A percentile compares a stretch with the other conserved stretches of the same genome.
Conservation (phyloP, 2,329 filamentous ascomycete species). For the Gyromitra esculenta region DNA sequence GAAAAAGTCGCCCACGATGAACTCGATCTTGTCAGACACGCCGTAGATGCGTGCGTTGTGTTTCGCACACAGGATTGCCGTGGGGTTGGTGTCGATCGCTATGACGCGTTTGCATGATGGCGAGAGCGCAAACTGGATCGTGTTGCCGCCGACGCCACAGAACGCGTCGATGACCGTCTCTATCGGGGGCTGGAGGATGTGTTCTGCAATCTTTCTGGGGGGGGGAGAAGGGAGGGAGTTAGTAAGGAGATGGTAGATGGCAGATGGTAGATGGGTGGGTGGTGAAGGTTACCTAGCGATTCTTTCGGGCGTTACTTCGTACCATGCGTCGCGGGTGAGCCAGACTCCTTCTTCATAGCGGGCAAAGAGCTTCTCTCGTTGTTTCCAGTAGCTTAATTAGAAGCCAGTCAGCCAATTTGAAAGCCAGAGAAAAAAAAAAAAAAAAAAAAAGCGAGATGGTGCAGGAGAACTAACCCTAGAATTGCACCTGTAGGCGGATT, state of each 20-base stretch:
- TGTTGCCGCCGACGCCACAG: conserved; percentile 89
- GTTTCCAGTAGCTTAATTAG: conserved; percentile 76
- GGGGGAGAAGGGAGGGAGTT: too few relatives aligned
- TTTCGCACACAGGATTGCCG: conserved; percentile 86
- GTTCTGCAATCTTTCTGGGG: conserved; percentile 69
- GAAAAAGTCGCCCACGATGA: conserved; percentile 89
- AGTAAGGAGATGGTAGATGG: too few relatives aligned
- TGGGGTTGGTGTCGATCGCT: conserved; percentile 83
- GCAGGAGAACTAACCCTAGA: conserved; percentile 19
- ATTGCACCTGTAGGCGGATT: conserved; percentile 33
- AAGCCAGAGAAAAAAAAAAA: neutral
- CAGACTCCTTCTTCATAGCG: conserved; percentile 86
- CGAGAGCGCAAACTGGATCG: conserved; percentile 89
- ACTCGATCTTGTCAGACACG: conserved; percentile 79
- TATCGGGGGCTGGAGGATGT: conserved; percentile 56
- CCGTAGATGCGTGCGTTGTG: conserved; percentile 90
- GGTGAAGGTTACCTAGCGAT: conserved; percentile 74
- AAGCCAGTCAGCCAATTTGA: neutral
- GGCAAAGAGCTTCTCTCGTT: conserved; percentile 87
- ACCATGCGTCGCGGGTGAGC: conserved; percentile 96
- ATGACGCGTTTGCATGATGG: conserved; percentile 84
- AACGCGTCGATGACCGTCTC: conserved; percentile 84
- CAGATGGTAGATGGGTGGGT: neutral
- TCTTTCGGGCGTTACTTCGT: conserved; percentile 92
- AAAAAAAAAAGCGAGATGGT: neutral